Conservation (phyloP, 1,139 yeast genomes). For the Geotrichum candidum region DNA sequence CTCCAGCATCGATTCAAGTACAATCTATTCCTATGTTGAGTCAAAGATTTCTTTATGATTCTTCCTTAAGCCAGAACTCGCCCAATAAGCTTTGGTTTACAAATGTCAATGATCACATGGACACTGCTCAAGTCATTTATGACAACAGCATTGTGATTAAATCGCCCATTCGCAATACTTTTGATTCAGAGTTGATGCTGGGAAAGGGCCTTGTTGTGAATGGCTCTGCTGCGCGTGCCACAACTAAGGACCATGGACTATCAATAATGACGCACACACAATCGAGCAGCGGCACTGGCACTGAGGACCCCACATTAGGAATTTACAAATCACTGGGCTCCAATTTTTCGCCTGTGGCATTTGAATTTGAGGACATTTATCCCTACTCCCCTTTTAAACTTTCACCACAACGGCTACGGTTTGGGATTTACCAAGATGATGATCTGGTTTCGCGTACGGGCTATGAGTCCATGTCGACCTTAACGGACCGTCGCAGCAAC, state of each 20-base stretch:
- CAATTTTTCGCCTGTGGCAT: constrained; percentile 10
- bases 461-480: constrained; percentile 15
- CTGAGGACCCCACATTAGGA: neutral
- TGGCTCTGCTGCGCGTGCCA: neutral
- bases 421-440: constrained; percentile 37
- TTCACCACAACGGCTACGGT: constrained; percentile 10
- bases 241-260: neutral
- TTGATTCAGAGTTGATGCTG: constrained; percentile 9
- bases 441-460: constrained; percentile 44
- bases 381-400: constrained; percentile 9
- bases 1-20: neutral
- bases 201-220: constrained; percentile 10
- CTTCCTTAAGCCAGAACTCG: constrained; percentile 9
- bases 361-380: constrained; percentile 9
- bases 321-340: neutral
- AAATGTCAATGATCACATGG: constrained; percentile 7
- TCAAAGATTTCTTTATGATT: constrained; percentile 3
- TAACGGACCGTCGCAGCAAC: neutral
- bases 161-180: constrained; percentile 12
- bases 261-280: constrained; percentile 8
- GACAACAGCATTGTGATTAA: constrained; percentile 3
- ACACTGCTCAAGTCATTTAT: constrained; percentile 12
- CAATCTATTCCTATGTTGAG: neutral
- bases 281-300: constrained; percentile 1
- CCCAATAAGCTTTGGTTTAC: constrained; percentile 17